Evolutionary conservation across 192 early-diverging fungal genomes (phyloP), one percentile per base, ranked within the genome.

Genomic region (Chytriomyces sp.): DNA sequence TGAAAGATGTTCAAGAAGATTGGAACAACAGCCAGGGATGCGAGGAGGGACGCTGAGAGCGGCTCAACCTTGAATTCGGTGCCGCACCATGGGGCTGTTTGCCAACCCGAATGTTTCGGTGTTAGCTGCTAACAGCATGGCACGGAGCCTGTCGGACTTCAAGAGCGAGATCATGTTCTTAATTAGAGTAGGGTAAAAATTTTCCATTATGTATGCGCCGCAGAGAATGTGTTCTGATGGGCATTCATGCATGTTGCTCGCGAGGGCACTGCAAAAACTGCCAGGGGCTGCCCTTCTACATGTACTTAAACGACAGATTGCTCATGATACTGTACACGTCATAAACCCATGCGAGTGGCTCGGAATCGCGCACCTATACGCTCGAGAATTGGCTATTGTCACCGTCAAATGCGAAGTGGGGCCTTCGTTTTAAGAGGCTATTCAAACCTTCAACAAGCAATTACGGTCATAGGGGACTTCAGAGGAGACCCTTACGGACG

Each of bases 181-280:
- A 52, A 96, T 88, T 33, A 86, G 67, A 2, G 88, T 81, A 38
- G 87, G 77, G 69, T 93, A 86, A 70, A 82, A 94, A 19, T 84
- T 85, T 25, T 83, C 78, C 65, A 94, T 83, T 65, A 94, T 57
- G 78, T 88, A 85, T 5, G 78, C 77, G 28, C 90, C 92, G 33
- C 86, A 85, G 25, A 98, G 75, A 17, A 93, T 75, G 65, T 82
- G 82, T 25, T 84, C 76, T 2, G 89, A 82, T 12, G 84, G 85
- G 73, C 92, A 95, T 61, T 86, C 83, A 70, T 95, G 94, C 90
- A 98, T 91, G 25, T 85, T 70, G 41, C 78, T 86, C 19, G 93
- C 89, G 52, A 93, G 56, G 0, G 78, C 82, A 32, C 89, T 91
- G 12, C 84, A 78, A 67, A 90, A 91, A 36, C 78, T 79, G 3